phyloP scores from a whole-genome alignment of 139 green algal genomes.

The Tetradesmus obliquus region DNA sequence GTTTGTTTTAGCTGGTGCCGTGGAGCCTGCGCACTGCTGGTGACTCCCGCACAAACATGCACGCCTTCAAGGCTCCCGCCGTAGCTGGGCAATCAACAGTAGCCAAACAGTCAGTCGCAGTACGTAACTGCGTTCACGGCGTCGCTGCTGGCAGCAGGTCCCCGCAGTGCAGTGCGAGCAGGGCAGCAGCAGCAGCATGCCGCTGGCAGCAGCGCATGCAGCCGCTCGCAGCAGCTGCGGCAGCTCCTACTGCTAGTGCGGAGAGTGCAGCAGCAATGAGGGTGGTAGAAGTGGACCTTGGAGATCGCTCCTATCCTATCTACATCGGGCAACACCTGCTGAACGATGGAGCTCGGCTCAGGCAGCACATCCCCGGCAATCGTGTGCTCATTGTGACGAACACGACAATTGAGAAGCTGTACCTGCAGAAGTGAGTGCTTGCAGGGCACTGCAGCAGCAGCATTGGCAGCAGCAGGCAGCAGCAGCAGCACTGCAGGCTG shows the following conservation, averaged over 20 bases:
- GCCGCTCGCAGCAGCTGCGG: not conserved
- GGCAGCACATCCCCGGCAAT: slow-evolving; percentile 91
- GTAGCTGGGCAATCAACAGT: not conserved
- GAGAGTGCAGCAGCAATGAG: slow-evolving; percentile 48
- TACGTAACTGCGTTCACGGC: not conserved
- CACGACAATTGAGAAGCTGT: slow-evolving; percentile 92
- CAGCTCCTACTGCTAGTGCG: not conserved
- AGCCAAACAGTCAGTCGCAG: not conserved
- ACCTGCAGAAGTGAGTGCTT: slow-evolving; percentile 83
- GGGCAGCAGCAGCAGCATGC: slow-evolving; percentile 9
- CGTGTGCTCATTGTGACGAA: slow-evolving; percentile 97
- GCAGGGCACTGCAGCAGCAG: not conserved
- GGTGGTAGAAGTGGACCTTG: slow-evolving; percentile 85
- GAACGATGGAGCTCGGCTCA: slow-evolving; percentile 77
- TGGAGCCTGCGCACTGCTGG: not conserved
- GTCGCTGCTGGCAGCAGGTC: not conserved
- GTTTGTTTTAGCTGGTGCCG: not conserved
- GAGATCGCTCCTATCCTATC: slow-evolving; percentile 96
- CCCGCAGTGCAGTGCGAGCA: not conserved
- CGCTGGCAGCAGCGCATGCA: not conserved
- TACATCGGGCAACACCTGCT: slow-evolving; percentile 94
- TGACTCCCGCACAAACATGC: slow-evolving; percentile 4
- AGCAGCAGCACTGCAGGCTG: not conserved
- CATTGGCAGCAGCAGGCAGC: not conserved
- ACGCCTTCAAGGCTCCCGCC: not conserved